Evolutionary conservation across 805 yeast genomes (phyloP).

Genomic region (Candida manassasensis): DNA sequence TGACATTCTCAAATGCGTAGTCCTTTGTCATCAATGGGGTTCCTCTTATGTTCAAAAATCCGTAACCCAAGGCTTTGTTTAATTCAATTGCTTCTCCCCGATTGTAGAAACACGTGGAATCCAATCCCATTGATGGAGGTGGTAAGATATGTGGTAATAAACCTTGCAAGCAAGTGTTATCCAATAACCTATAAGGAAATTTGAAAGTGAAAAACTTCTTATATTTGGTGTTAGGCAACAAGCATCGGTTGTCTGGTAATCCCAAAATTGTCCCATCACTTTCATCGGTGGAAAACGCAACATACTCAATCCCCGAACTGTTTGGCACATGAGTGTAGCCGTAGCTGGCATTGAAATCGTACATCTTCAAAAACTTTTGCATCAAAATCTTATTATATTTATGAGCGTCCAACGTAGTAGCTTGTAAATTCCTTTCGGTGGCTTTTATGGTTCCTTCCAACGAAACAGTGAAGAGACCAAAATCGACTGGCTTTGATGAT

Average conservation of each 20-base stretch:
- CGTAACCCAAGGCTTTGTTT: conserved; percentile 49
- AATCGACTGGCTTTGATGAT: conserved; percentile 39
- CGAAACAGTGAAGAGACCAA: conserved; percentile 43
- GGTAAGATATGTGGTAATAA: conserved; percentile 35
- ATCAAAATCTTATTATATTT: conserved; percentile 29
- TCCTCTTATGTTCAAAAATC: conserved; percentile 45
- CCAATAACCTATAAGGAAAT: conserved; percentile 51
- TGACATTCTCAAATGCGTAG: conserved; percentile 37
- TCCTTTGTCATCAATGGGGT: conserved; percentile 51
- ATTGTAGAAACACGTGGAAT: conserved; percentile 31
- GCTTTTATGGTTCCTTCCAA: conserved; percentile 44
- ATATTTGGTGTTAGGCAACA: conserved; percentile 46
- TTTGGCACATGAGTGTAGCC: conserved; percentile 47
- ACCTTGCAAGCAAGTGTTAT: conserved; percentile 47
- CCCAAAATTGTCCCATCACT: conserved; percentile 48
- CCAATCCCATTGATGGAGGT: conserved; percentile 42
- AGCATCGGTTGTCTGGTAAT: conserved; percentile 43
- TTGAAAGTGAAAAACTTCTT: conserved; percentile 57
- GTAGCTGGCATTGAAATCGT: conserved; percentile 55
- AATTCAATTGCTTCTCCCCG: conserved; percentile 30
- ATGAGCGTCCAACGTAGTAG: conserved; percentile 10
- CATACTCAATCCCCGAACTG: conserved; percentile 46
- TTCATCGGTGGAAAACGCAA: conserved; percentile 38
- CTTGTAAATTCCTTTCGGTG: conserved; percentile 17
- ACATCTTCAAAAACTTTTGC: conserved; percentile 55